phyloP scores from a whole-genome alignment of 805 yeast genomes.

The Sugiyamaella lignohabitans region DNA sequence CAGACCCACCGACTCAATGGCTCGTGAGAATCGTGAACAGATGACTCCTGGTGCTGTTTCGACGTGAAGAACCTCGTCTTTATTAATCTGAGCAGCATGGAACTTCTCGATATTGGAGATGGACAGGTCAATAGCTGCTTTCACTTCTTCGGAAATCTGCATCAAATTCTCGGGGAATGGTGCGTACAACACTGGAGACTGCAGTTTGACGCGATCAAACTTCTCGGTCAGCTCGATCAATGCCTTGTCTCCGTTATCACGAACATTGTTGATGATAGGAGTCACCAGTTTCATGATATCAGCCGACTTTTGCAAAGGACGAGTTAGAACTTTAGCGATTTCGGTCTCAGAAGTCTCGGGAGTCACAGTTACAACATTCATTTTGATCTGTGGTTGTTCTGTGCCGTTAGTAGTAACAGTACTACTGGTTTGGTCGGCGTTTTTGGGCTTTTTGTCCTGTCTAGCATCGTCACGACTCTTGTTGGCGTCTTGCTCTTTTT shows the following conservation, averaged over 20 bases:
- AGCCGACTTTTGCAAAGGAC: slow-evolving; percentile 94
- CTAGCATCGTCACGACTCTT: slow-evolving; percentile 13
- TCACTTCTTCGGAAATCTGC: slow-evolving; percentile 66
- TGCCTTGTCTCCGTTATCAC: slow-evolving; percentile 75
- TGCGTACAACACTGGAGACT: slow-evolving; percentile 70
- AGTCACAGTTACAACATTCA: slow-evolving; percentile 42
- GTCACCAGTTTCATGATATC: slow-evolving; percentile 88
- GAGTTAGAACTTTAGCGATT: slow-evolving; percentile 58
- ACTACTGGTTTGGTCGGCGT: slow-evolving; percentile 18
- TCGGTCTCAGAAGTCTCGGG: slow-evolving; percentile 37
- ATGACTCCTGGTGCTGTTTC: slow-evolving; percentile 92
- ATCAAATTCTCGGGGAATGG: slow-evolving; percentile 80
- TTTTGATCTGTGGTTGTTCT: slow-evolving; percentile 33
- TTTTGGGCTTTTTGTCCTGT: slow-evolving; percentile 11
- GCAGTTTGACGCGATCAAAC: slow-evolving; percentile 76
- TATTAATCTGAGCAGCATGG: slow-evolving; percentile 75
- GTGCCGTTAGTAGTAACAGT: slow-evolving; percentile 9
- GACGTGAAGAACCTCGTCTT: slow-evolving; percentile 62
- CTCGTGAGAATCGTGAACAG: slow-evolving; percentile 92
- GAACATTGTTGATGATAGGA: slow-evolving; percentile 81
- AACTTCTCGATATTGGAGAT: slow-evolving; percentile 82
- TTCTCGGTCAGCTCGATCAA: slow-evolving; percentile 82
- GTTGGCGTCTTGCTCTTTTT: slow-evolving; percentile 24
- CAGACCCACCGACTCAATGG: slow-evolving; percentile 90
- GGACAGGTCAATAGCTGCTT: slow-evolving; percentile 81